Conservation (phyloP, 1,139 yeast genomes). For the Meyerozyma elateridarum region DNA sequence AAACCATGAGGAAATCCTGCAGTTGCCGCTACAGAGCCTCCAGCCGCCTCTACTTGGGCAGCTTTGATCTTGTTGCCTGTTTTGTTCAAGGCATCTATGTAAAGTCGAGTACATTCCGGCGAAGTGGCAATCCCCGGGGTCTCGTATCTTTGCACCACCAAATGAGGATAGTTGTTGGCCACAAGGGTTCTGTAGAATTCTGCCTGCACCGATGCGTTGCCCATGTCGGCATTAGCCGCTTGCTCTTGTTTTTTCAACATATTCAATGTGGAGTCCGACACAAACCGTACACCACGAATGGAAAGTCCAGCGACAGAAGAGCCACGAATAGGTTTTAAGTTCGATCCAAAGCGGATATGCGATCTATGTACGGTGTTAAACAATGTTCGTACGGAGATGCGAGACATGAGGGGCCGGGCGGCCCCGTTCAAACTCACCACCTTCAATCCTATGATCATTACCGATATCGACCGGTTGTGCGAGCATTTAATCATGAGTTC, state of each 20-base stretch:
- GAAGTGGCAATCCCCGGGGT: slow-evolving; percentile 84
- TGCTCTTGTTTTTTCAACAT: slow-evolving; percentile 71
- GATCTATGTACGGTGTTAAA: no score
- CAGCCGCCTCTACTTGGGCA: slow-evolving; percentile 40
- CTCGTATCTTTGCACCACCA: slow-evolving; percentile 88
- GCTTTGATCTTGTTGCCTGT: slow-evolving; percentile 80
- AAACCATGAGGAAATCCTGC: slow-evolving; percentile 32
- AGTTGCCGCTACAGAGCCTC: slow-evolving; percentile 19
- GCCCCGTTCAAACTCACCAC: no score
- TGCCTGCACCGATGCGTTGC: slow-evolving; percentile 70
- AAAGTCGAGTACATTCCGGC: slow-evolving; percentile 70
- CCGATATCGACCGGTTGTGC: slow-evolving; percentile 8
- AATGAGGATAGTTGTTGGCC: slow-evolving; percentile 82
- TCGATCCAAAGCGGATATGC: no score
- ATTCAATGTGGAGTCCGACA: slow-evolving; percentile 23
- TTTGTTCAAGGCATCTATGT: slow-evolving; percentile 73
- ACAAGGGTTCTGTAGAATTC: slow-evolving; percentile 71
- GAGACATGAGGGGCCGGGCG: no score
- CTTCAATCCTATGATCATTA: no score
- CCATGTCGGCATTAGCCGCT: slow-evolving; percentile 68
- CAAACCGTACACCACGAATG: slow-evolving; percentile 7
- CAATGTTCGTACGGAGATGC: no score
- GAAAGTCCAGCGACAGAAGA: not conserved
- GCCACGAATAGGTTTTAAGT: no score
- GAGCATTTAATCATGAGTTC: no score